Evolutionary conservation across 106 monocot species (phyloP).

Genomic region (Dioscorea alata): DNA sequence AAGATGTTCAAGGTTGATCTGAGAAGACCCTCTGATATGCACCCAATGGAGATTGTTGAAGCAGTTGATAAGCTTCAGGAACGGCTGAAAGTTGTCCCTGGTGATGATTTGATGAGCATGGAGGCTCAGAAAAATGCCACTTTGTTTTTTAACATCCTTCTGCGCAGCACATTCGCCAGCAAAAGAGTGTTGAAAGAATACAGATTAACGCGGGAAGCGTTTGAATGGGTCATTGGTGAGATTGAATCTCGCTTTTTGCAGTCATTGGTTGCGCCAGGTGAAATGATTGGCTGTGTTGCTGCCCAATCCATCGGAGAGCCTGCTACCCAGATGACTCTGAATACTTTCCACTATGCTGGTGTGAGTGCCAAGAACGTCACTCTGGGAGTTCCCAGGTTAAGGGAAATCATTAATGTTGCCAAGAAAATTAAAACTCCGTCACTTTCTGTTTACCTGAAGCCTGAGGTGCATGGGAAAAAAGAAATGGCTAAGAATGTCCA

Average conservation of each 20-base stretch:
- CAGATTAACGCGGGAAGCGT: constrained; percentile 96
- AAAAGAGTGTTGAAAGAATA: constrained; percentile 94
- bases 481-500: constrained; percentile 95
- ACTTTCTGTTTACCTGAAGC: constrained; percentile 87
- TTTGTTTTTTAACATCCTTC: constrained; percentile 88
- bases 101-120: constrained; percentile 91
- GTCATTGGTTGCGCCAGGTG: constrained; percentile 94
- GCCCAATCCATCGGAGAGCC: constrained; percentile 99
- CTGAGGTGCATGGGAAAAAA: constrained; percentile 72
- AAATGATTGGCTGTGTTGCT: constrained; percentile 99
- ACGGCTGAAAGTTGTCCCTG: constrained; percentile 94
- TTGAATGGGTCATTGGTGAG: constrained; percentile 99
- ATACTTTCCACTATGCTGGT: constrained; percentile 99
- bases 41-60: constrained; percentile 99
- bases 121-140: constrained; percentile 99
- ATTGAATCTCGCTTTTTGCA: constrained; percentile 96
- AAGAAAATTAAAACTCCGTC: constrained; percentile 99
- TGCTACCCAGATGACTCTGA: constrained; percentile 98
- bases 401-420: constrained; percentile 98
- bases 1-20: constrained; percentile 94
- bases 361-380: constrained; percentile 99
- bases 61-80: constrained; percentile 97
- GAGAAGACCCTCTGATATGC: constrained; percentile 93
- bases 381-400: constrained; percentile 92
- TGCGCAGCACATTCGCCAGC: constrained; percentile 96